Percentiles rank a stretch among this genome's conserved stretches.
These are phyloP conservation scores for Coniferiporia sulphurascens DNA, from an alignment of 1,284 basidiomycete genomes.

Conservation along the genomic window DNA sequence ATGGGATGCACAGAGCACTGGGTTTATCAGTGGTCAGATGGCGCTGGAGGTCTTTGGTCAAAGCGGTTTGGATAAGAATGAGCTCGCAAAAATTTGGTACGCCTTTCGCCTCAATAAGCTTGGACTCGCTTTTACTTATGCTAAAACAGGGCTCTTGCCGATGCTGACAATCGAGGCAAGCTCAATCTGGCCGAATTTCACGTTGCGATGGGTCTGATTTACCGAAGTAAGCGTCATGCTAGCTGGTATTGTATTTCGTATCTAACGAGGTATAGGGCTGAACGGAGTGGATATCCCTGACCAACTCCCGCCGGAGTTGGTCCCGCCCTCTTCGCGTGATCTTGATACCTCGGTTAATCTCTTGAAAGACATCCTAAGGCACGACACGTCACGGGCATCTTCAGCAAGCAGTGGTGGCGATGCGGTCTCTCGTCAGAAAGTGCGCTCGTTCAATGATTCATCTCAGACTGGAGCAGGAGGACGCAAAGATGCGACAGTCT, in stretches of 20 bases:
- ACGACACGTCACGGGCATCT: slow-evolving; percentile 65
- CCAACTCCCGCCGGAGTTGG: slow-evolving; percentile 81
- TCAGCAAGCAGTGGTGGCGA: slow-evolving; percentile 41
- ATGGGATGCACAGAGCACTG: slow-evolving; percentile 83
- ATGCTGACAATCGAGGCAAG: slow-evolving; percentile 88
- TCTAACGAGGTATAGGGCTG: slow-evolving; percentile 49
- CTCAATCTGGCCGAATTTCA: slow-evolving; percentile 97
- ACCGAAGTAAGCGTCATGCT: slow-evolving; percentile 65
- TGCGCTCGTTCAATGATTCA: slow-evolving; percentile 64
- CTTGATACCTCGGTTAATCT: slow-evolving; percentile 91
- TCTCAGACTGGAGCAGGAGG: slow-evolving; percentile 50
- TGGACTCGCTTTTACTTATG: slow-evolving; percentile 13
- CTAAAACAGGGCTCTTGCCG: slow-evolving; percentile 75
- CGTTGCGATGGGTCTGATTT: slow-evolving; percentile 98
- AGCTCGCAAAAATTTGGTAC: slow-evolving; percentile 92
- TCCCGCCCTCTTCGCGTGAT: slow-evolving; percentile 90
- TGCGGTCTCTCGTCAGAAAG: slow-evolving; percentile 53
- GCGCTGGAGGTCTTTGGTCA: slow-evolving; percentile 95
- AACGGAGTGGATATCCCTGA: slow-evolving; percentile 93
- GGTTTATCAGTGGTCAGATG: slow-evolving; percentile 85
- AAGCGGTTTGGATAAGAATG: slow-evolving; percentile 84
- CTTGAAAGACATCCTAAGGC: slow-evolving; percentile 84
- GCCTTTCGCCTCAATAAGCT: slow-evolving; percentile 26
- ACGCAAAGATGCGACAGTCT: slow-evolving; percentile 87
- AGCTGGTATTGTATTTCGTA: not conserved